phyloP scores from a whole-genome alignment of 1,284 basidiomycete species.

The Vanrija sp. region DNA sequence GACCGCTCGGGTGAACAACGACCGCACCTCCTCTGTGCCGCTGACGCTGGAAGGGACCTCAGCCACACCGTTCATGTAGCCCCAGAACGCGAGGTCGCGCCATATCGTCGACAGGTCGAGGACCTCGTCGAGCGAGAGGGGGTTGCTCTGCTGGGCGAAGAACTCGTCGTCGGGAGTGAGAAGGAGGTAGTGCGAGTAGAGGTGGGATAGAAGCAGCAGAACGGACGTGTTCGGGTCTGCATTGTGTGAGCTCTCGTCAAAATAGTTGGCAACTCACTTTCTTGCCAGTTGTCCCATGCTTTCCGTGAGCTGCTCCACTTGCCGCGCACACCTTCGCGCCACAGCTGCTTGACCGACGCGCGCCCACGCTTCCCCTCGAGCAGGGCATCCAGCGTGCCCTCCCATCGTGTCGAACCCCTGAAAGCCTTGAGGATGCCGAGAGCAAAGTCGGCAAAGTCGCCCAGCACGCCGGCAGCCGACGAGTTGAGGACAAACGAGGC shows the following conservation, averaged over 20 bases:
- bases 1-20: conserved; percentile 69
- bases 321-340: conserved; percentile 62
- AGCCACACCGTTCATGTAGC: conserved; percentile 53
- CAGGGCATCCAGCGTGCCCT: conserved; percentile 50
- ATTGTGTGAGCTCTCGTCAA: conserved; percentile 23
- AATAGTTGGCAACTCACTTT: conserved; percentile 39
- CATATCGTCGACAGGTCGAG: conserved; percentile 44
- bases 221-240: conserved; percentile 56
- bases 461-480: conserved; percentile 8
- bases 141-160: conserved; percentile 60
- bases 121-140: conserved; percentile 79
- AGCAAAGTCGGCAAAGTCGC: conserved; percentile 34
- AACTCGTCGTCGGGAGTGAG: conserved; percentile 98
- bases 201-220: conserved; percentile 72
- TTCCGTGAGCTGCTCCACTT: conserved; percentile 46
- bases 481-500: conserved; percentile 4
- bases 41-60: conserved; percentile 61
- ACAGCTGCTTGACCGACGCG: conserved; percentile 65
- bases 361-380: conserved; percentile 38
- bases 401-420: conserved; percentile 57
- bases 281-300: conserved; percentile 53
- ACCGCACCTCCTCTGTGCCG: conserved; percentile 63
- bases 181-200: conserved; percentile 79
- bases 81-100: conserved; percentile 47
- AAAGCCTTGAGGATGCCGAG: conserved; percentile 50